Evolutionary conservation across 2,329 filamentous ascomycete species (phyloP), one percentile per base, ranked within the genome.

Genomic region (Escovopsis sp.): DNA sequence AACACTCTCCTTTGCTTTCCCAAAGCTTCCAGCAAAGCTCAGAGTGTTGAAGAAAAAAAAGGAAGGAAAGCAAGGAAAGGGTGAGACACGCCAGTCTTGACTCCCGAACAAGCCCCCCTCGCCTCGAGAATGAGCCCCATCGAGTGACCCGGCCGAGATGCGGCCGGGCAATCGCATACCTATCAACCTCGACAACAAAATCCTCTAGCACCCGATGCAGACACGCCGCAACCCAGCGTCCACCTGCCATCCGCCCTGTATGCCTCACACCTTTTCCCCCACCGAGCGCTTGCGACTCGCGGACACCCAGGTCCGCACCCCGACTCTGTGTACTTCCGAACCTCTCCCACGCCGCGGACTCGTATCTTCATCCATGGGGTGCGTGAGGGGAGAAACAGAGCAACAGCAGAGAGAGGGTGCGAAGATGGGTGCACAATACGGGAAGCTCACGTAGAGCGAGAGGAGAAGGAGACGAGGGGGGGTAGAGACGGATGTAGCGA

Each of bases 101-200:
- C 11, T 15, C 47, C 47, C 10, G 28, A 30, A 30, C 28, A 30
- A 30, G 50, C 65, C 67, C 83, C 82, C 83, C 86, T 94, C 87
- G 88, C 83, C 75, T 87, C 89, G 83, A 95, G 86, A 95, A 94
- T 96, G 87, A 95, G 89, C 89, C 89, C 89, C 89, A 94, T 96
- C 87, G 88, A 94, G 89, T 96, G 93, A 94, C 85, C 73, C 66
- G 62, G 67, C 53, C 56, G 10, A 6, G 28, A 30, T 53, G 59
- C 53, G 47, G 42, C 58, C 54, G 60, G 68, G 84, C 85, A 94
- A 95, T 94, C 89, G 88, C 89, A 95, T 96, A 80, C 82, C 89
- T 95, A 78, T 94, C 72, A 76, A 85, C 73, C 82, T 79, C 80
- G 89, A 95, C 89, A 82, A 95, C 15, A 82, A 75, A 70, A 66